Conservation (phyloP, 2,329 filamentous ascomycete genomes). For the Diaporthe aspalathi region DNA sequence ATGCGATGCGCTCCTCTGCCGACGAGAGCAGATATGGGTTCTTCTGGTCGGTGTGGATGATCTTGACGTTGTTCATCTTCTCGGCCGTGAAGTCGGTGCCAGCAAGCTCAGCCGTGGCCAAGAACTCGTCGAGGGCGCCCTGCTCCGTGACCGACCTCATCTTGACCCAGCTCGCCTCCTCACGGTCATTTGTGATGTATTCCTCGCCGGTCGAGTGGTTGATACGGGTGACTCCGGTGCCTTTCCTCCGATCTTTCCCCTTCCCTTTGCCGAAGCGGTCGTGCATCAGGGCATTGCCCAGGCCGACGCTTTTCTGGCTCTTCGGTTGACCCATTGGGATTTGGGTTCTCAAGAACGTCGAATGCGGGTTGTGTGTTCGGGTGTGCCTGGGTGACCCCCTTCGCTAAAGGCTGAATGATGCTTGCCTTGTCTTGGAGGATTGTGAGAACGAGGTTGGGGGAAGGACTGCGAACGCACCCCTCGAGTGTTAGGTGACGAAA, state of each 20-base stretch:
- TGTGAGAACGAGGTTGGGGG: not conserved
- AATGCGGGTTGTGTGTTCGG: not conserved
- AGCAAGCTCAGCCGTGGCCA: conserved; percentile 95
- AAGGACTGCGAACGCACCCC: not conserved
- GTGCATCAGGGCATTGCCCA: conserved; percentile 98
- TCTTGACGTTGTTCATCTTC: conserved; percentile 99
- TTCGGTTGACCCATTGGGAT: conserved; percentile 76
- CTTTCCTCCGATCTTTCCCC: conserved; percentile 82
- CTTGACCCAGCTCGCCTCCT: conserved; percentile 97
- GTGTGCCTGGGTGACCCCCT: not conserved
- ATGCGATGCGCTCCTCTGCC: conserved; percentile 80
- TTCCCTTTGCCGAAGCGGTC: conserved; percentile 97
- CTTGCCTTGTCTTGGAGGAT: not conserved
- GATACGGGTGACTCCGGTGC: conserved; percentile 69
- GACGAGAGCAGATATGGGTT: conserved; percentile 93
- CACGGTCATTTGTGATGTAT: conserved; percentile 90
- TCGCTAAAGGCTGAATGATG: not conserved
- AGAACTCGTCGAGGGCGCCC: conserved; percentile 94
- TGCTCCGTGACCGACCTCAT: conserved; percentile 99
- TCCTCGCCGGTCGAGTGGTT: conserved; percentile 85
- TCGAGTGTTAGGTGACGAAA: conserved; percentile 9
- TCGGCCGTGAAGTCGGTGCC: conserved; percentile 98
- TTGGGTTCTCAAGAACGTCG: not conserved
- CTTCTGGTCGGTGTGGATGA: conserved; percentile 95
- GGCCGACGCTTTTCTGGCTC: conserved; percentile 92